A percentile compares a stretch with the other conserved stretches of the same genome.
phyloP scores from a whole-genome alignment of 78 protist genomes.

The Chrysochromulina tobinii region DNA sequence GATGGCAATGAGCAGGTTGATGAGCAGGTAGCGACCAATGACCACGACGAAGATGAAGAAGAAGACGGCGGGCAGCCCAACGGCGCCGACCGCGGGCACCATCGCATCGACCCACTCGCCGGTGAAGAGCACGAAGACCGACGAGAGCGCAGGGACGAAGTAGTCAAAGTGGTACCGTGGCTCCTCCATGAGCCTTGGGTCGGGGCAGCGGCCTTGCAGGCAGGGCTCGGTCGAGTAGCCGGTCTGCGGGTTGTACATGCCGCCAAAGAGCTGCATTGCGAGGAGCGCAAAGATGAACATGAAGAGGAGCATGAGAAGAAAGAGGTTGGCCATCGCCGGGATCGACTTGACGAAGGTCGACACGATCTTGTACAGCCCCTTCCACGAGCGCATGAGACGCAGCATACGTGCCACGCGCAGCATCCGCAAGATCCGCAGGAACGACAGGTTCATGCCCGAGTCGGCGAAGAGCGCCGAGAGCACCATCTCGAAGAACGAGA shows the following conservation, averaged over 20 bases:
- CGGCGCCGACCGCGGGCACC: too few species aligned
- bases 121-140: conserved; percentile 1
- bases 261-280: conserved; percentile 54
- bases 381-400: background rate
- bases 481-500: background rate
- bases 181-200: background rate
- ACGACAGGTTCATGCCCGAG: background rate
- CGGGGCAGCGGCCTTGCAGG: background rate
- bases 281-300: background rate
- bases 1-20: too few species aligned
- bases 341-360: background rate
- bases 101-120: conserved; percentile 11
- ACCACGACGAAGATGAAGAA: too few species aligned
- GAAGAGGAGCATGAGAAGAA: background rate
- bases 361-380: background rate
- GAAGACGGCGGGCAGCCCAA: too few species aligned
- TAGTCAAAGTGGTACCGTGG: conserved; percentile 20
- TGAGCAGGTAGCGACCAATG: too few species aligned
- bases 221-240: too few species aligned
- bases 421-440: background rate
- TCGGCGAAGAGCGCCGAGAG: background rate
- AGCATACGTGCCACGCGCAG: conserved; percentile 34
- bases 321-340: background rate
- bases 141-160: background rate
- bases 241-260: background rate